A percentile compares a stretch with the other conserved stretches of the same genome.
phyloP scores from a whole-genome alignment of 2,329 filamentous ascomycete genomes.

The Delphinella strobiligena region DNA sequence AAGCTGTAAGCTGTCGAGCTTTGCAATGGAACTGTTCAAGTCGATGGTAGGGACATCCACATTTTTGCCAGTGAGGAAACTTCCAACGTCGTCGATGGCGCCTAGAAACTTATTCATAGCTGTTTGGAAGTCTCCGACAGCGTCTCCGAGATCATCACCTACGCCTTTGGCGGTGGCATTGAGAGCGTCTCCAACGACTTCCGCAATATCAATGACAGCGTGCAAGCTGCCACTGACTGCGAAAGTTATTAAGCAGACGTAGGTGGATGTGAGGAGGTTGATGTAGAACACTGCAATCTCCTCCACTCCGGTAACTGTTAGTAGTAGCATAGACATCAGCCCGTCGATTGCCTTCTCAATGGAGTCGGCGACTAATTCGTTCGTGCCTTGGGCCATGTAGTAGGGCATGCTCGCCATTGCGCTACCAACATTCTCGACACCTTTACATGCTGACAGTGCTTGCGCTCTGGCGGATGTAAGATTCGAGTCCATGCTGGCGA shows the following conservation, averaged over 20 bases:
- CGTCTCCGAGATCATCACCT: slow-evolving; percentile 40
- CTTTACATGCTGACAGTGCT: slow-evolving; percentile 78
- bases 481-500: slow-evolving; percentile 59
- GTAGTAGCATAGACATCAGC: slow-evolving; percentile 64
- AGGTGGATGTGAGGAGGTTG: slow-evolving; percentile 81
- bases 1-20: slow-evolving; percentile 59
- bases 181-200: slow-evolving; percentile 48
- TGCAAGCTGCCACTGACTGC: slow-evolving; percentile 69
- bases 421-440: slow-evolving; percentile 86
- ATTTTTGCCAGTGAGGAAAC: slow-evolving; percentile 27
- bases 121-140: slow-evolving; percentile 27
- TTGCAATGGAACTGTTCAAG: slow-evolving; percentile 50
- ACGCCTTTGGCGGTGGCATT: slow-evolving; percentile 49
- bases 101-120: slow-evolving; percentile 47
- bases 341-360: slow-evolving; percentile 71
- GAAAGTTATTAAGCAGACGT: slow-evolving; percentile 78
- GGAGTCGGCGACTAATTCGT: slow-evolving; percentile 67
- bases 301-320: slow-evolving; percentile 74
- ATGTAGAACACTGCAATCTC: slow-evolving; percentile 85
- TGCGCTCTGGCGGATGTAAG: slow-evolving; percentile 65
- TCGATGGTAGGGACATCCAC: slow-evolving; percentile 44
- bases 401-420: slow-evolving; percentile 97
- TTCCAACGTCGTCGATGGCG: slow-evolving; percentile 32
- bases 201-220: slow-evolving; percentile 50
- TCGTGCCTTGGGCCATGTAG: slow-evolving; percentile 81